Conservation (phyloP, 2,329 filamentous ascomycete genomes). For the Neoarthrinium moseri region DNA sequence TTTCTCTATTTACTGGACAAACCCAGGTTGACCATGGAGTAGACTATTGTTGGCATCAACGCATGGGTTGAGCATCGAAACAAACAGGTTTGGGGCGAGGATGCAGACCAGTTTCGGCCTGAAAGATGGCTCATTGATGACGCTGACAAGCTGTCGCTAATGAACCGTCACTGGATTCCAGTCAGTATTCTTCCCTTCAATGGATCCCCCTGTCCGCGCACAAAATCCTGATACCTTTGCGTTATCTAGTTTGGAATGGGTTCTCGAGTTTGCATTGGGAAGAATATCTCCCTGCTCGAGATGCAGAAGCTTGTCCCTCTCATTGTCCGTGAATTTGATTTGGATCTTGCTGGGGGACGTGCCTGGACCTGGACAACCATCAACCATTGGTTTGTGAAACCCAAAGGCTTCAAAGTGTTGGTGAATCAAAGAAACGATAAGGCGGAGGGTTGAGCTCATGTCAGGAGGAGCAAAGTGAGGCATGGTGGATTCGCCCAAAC, state of each 20-base stretch:
- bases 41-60: conserved; percentile 33
- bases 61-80: conserved; percentile 33
- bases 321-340: conserved; percentile 18
- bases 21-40: background rate
- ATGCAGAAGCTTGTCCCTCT: conserved; percentile 34
- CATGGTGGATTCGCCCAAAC: too few relatives aligned
- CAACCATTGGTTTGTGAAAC: conserved; percentile 5
- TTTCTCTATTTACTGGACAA: background rate
- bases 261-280: conserved; percentile 33
- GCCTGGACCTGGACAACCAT: background rate
- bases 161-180: conserved; percentile 31
- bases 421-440: too few relatives aligned
- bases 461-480: too few relatives aligned
- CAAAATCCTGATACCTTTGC: background rate
- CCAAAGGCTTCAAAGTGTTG: background rate
- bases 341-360: conserved; percentile 12
- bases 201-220: background rate
- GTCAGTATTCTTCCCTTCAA: conserved; percentile 20
- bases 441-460: too few relatives aligned
- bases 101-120: conserved; percentile 33
- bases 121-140: conserved; percentile 37
- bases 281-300: conserved; percentile 34
- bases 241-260: conserved; percentile 30
- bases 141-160: conserved; percentile 18
- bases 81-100: conserved; percentile 26